phyloP scores from a whole-genome alignment of 2,329 filamentous ascomycete genomes.

The Penicillium sp. region DNA sequence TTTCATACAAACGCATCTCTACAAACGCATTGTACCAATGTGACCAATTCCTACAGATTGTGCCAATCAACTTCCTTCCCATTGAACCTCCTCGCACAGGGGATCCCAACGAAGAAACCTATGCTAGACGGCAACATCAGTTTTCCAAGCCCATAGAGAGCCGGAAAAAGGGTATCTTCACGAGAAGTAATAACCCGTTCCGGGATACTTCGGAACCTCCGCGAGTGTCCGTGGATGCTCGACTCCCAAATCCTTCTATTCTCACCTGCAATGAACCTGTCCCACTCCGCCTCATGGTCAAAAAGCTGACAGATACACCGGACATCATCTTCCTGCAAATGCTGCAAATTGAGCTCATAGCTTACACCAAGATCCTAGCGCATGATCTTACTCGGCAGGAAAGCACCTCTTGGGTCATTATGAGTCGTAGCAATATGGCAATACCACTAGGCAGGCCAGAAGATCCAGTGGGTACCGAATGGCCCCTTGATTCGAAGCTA shows the following conservation, averaged over 20 bases:
- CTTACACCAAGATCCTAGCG: slow-evolving; percentile 74
- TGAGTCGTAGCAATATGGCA: slow-evolving; percentile 68
- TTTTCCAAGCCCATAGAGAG: slow-evolving; percentile 45
- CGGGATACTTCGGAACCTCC: slow-evolving; percentile 41
- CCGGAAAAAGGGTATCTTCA: slow-evolving; percentile 60
- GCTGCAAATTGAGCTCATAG: slow-evolving; percentile 77
- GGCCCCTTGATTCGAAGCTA: slow-evolving; percentile 64
- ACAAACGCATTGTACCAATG: background rate
- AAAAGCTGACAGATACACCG: slow-evolving; percentile 66
- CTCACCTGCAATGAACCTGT: slow-evolving; percentile 85
- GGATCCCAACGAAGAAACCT: slow-evolving; percentile 71
- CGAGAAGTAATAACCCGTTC: slow-evolving; percentile 35
- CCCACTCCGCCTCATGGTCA: slow-evolving; percentile 75
- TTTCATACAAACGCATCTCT: background rate
- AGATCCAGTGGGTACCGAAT: slow-evolving; percentile 63
- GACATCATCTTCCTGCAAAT: slow-evolving; percentile 74
- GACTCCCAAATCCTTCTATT: slow-evolving; percentile 82
- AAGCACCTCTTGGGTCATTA: slow-evolving; percentile 70
- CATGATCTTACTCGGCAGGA: slow-evolving; percentile 72
- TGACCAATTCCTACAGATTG: slow-evolving; percentile 30
- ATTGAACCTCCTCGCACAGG: slow-evolving; percentile 80
- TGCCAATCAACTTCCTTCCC: slow-evolving; percentile 80
- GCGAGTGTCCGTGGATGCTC: slow-evolving; percentile 73
- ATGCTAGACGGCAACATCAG: slow-evolving; percentile 69
- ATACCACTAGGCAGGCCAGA: slow-evolving; percentile 63